Evolutionary conservation across 345 rosid species (phyloP).

Genomic region (Boechera divaricarpa): DNA sequence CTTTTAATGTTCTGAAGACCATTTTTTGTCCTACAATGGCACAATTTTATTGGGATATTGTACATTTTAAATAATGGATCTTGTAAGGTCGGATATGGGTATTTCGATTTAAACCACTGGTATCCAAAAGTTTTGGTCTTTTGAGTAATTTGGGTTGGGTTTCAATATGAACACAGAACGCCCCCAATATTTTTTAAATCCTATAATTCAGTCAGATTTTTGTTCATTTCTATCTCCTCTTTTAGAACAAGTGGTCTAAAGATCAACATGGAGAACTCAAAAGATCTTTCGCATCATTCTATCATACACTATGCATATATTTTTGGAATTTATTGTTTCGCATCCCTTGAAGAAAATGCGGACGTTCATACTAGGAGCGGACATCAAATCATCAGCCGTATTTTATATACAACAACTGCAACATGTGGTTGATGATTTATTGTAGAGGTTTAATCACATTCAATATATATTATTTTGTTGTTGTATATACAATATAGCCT

Average conservation of each 20-base stretch:
- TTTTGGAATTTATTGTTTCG: conserved; percentile 16
- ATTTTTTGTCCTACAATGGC: neutral
- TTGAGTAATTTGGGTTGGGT: neutral
- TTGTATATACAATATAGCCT: conserved; percentile 7
- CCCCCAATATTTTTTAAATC: neutral
- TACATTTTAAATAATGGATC: neutral
- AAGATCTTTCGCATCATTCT: conserved; percentile 14
- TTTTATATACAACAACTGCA: conserved; percentile 19
- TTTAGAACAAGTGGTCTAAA: conserved; percentile 11
- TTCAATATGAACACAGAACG: neutral
- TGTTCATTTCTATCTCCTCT: neutral
- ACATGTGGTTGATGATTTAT: conserved; percentile 28
- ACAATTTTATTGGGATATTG: neutral
- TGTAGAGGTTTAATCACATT: conserved; percentile 2
- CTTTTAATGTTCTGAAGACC: neutral
- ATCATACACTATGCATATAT: neutral
- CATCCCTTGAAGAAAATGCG: conserved; percentile 25
- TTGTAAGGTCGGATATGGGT: neutral
- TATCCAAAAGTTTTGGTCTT: neutral
- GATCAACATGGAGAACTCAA: conserved; percentile 21
- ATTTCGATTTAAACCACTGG: neutral
- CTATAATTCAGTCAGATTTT: neutral
- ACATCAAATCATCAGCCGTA: conserved; percentile 30
- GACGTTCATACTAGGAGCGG: conserved; percentile 29
- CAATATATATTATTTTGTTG: neutral